Conservation (phyloP, 495 filamentous ascomycete species). For the Pseudomonodictys pantanalensis region DNA sequence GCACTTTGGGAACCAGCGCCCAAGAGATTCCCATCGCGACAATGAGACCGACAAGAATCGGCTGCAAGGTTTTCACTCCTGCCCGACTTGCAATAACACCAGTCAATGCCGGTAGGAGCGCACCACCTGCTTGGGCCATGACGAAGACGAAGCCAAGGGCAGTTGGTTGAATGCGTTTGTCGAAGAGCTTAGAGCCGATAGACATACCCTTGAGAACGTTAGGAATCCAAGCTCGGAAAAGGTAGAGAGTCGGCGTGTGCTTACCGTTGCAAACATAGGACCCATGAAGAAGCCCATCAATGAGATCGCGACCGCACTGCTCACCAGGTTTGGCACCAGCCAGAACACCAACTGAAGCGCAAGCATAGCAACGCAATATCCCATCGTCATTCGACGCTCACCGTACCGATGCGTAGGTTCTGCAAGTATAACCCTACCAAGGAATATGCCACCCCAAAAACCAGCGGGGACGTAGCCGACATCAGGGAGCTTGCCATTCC, state of each 20-base stretch:
- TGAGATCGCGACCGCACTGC: slow-evolving; percentile 18
- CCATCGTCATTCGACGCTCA: slow-evolving; percentile 49
- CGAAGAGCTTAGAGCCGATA: slow-evolving; percentile 23
- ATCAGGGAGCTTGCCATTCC: slow-evolving; percentile 35
- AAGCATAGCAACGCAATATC: slow-evolving; percentile 53
- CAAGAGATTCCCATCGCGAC: slow-evolving; percentile 19
- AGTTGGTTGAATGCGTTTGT: slow-evolving; percentile 13
- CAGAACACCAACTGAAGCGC: slow-evolving; percentile 60
- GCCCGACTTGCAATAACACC: slow-evolving; percentile 30
- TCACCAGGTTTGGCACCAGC: slow-evolving; percentile 39
- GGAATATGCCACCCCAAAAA: slow-evolving; percentile 23
- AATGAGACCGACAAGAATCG: slow-evolving; percentile 27
- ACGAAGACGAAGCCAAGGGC: slow-evolving; percentile 29
- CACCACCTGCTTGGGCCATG: slow-evolving; percentile 31
- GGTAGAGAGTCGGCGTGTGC: slow-evolving; percentile 2
- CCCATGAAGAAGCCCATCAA: slow-evolving; percentile 28
- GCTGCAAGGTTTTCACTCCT: slow-evolving; percentile 29
- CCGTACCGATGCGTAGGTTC: slow-evolving; percentile 55
- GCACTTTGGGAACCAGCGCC: slow-evolving; percentile 16
- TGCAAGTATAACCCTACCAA: slow-evolving; percentile 51
- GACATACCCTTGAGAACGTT: slow-evolving; percentile 19
- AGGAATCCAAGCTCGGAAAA: neutral
- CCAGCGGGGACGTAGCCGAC: slow-evolving; percentile 29
- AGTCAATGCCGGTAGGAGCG: slow-evolving; percentile 28
- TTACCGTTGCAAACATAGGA: slow-evolving; percentile 29